Evolutionary conservation across 2,329 filamentous ascomycete genomes (phyloP).

Genomic region (Ophiosphaerella narmari): DNA sequence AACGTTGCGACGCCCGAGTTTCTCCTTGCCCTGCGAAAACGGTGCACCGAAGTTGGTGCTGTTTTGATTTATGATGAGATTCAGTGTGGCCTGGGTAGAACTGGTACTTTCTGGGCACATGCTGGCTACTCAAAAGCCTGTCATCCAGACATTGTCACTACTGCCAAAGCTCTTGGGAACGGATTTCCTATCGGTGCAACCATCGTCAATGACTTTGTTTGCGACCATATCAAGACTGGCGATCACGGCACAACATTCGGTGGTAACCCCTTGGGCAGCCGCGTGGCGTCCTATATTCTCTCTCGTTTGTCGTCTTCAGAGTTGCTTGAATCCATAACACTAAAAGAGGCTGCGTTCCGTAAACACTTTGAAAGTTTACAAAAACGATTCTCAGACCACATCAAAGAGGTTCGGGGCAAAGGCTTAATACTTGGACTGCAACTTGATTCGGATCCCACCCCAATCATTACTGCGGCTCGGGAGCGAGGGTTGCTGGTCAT

Average conservation of each 20-base stretch:
- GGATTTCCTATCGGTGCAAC: constrained; percentile 93
- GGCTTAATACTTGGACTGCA: constrained; percentile 89
- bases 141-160: constrained; percentile 92
- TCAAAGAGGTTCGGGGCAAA: constrained; percentile 78
- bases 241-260: constrained; percentile 96
- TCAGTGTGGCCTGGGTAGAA: constrained; percentile 88
- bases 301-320: constrained; percentile 71
- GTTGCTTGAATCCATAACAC: constrained; percentile 70
- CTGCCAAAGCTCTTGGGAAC: constrained; percentile 94
- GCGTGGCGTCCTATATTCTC: constrained; percentile 86
- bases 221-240: constrained; percentile 70
- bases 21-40: constrained; percentile 77
- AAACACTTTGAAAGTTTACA: constrained; percentile 62
- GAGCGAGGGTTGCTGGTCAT: constrained; percentile 89
- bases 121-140: constrained; percentile 72
- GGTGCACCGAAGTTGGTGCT: constrained; percentile 85
- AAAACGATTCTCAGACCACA: constrained; percentile 68
- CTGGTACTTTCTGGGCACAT: constrained; percentile 91
- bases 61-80: constrained; percentile 96
- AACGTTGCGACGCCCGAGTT: constrained; percentile 84
- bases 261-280: constrained; percentile 84
- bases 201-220: constrained; percentile 68
- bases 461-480: constrained; percentile 80
- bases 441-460: constrained; percentile 71
- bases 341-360: constrained; percentile 67